A percentile compares a stretch with the other conserved stretches of the same genome.
These are phyloP conservation scores for Verticillium dahliae DNA, from an alignment of 2,329 filamentous ascomycete species.

Conservation along the genomic window DNA sequence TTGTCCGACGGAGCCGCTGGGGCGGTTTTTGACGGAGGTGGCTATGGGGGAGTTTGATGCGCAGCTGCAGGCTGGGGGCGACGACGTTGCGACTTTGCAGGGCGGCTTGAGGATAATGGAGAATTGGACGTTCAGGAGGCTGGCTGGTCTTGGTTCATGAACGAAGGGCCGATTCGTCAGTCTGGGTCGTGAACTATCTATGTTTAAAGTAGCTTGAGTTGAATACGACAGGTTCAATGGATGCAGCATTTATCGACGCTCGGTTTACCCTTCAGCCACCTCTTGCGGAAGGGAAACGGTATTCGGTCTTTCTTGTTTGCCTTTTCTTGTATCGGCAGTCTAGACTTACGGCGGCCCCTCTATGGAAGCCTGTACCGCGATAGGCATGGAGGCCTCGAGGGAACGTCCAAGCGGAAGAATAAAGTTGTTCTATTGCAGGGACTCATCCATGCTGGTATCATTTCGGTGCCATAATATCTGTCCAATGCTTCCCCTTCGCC, in stretches of 20 bases:
- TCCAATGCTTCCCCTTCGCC: background rate
- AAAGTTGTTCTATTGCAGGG: background rate
- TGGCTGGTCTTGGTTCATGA: background rate
- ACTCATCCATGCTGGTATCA: background rate
- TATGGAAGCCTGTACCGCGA: too few relatives aligned
- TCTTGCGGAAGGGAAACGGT: too few relatives aligned
- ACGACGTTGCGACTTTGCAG: background rate
- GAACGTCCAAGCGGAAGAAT: background rate
- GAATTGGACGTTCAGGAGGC: background rate
- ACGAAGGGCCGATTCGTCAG: too few relatives aligned
- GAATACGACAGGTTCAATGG: too few relatives aligned
- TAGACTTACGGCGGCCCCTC: too few relatives aligned
- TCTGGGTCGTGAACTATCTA: too few relatives aligned
- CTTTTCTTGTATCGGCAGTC: too few relatives aligned
- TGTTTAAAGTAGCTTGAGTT: too few relatives aligned
- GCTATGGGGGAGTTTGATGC: constrained; percentile 33
- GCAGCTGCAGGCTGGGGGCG: constrained; percentile 15
- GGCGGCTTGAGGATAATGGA: background rate
- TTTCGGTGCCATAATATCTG: background rate
- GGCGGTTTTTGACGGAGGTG: constrained; percentile 35
- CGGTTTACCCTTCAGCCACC: too few relatives aligned
- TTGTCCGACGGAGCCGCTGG: constrained; percentile 37
- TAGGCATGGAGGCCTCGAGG: too few relatives aligned
- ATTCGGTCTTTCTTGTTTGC: too few relatives aligned
- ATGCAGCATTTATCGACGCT: too few relatives aligned